A percentile compares a stretch with the other conserved stretches of the same genome.
Conservation (phyloP, 495 filamentous ascomycete species). For the Talaromyces liani region DNA sequence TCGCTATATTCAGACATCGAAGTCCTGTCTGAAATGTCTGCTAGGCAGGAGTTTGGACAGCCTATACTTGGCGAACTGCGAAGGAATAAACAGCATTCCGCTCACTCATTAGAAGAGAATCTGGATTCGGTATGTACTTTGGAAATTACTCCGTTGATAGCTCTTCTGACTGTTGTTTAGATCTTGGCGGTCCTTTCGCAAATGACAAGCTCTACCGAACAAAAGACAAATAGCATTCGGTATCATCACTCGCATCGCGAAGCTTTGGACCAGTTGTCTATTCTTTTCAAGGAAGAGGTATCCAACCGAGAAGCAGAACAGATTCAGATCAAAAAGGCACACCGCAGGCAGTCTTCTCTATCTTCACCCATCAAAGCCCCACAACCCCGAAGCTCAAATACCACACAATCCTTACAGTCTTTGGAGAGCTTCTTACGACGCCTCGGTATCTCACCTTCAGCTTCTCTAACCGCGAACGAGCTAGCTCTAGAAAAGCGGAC, state of each 20-base stretch:
- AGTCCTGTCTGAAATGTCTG: slow-evolving; percentile 54
- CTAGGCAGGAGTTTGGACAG: slow-evolving; percentile 51
- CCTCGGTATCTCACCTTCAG: slow-evolving; percentile 23
- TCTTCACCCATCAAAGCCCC: not conserved
- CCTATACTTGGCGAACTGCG: slow-evolving; percentile 43
- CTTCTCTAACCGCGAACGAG: not conserved
- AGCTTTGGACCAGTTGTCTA: slow-evolving; percentile 25
- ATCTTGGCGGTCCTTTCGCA: slow-evolving; percentile 25
- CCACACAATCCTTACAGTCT: slow-evolving; percentile 14
- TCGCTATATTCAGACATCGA: slow-evolving; percentile 57
- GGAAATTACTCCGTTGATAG: not conserved
- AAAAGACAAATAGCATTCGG: slow-evolving; percentile 20
- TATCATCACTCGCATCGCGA: slow-evolving; percentile 31
- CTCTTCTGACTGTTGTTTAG: slow-evolving; percentile 16
- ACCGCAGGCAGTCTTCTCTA: not conserved
- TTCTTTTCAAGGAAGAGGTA: slow-evolving; percentile 27
- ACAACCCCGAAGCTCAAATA: not conserved
- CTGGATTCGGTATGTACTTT: slow-evolving; percentile 25
- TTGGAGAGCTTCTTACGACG: slow-evolving; percentile 32
- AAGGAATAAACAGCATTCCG: slow-evolving; percentile 17
- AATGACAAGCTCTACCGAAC: slow-evolving; percentile 28
- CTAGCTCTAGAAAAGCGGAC: slow-evolving; percentile 24
- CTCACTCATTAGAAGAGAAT: slow-evolving; percentile 25
- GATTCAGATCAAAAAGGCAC: slow-evolving; percentile 1
- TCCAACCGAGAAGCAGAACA: not conserved